Conservation (phyloP, 2,329 filamentous ascomycete genomes). For the Verticillium dahliae region DNA sequence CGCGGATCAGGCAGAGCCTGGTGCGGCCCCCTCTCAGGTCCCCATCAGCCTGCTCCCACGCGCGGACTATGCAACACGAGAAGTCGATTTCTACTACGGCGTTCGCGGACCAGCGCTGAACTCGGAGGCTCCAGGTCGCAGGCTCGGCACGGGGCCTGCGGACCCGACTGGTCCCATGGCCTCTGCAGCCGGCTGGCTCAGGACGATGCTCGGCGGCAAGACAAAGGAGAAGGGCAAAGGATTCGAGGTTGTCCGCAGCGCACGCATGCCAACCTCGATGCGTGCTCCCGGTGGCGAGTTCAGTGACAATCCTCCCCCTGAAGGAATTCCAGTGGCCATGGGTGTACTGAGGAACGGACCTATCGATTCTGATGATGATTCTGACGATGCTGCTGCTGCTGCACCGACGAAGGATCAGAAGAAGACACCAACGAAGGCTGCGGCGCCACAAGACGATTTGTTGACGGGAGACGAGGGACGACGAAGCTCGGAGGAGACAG, state of each 20-base stretch:
- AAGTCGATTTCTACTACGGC: slow-evolving; percentile 96
- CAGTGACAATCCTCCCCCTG: slow-evolving; percentile 60
- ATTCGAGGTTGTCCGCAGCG: slow-evolving; percentile 91
- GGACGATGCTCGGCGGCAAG: slow-evolving; percentile 71
- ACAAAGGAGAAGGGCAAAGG: slow-evolving; percentile 93
- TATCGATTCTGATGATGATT: slow-evolving; percentile 58
- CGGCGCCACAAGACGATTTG: slow-evolving; percentile 24
- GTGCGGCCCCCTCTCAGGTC: slow-evolving; percentile 36
- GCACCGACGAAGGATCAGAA: slow-evolving; percentile 15
- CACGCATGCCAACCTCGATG: slow-evolving; percentile 76
- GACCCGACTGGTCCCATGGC: slow-evolving; percentile 90
- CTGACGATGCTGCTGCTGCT: slow-evolving; percentile 7
- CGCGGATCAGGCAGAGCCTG: slow-evolving; percentile 28
- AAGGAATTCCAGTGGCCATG: slow-evolving; percentile 60
- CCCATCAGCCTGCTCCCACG: slow-evolving; percentile 46
- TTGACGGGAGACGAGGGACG: slow-evolving; percentile 40
- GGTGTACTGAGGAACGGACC: slow-evolving; percentile 52
- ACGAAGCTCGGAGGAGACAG: slow-evolving; percentile 28
- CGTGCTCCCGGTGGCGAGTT: slow-evolving; percentile 47
- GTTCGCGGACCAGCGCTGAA: slow-evolving; percentile 83
- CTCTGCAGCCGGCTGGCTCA: slow-evolving; percentile 85
- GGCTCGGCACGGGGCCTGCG: slow-evolving; percentile 86
- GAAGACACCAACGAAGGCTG: slow-evolving; percentile 16
- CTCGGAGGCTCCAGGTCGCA: slow-evolving; percentile 72
- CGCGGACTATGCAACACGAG: slow-evolving; percentile 85